Base-by-base conservation (phyloP, 1,284 basidiomycete genomes). In the Rhodotorula sp. region DNA sequence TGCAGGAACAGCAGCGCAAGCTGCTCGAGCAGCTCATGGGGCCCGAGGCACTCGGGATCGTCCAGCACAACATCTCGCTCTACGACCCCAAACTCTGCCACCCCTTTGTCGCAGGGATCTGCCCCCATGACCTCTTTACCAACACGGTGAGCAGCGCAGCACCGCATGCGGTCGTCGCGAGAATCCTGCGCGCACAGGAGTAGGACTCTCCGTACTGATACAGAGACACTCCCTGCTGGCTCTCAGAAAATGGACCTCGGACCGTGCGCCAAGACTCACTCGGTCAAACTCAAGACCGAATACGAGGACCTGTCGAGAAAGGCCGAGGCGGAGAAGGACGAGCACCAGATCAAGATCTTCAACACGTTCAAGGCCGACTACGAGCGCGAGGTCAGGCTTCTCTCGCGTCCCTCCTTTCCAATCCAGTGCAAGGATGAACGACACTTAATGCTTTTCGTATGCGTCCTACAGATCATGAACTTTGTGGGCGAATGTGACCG, bases 231-330 rank as follows among this genome's bases (percentile, higher is more conserved):
- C 63, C 26, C 12, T 39, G 10, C 16, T 26, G 6, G 6, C 18
- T 4, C 26, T n/a, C 80, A 98, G 95, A 98, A 98, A 96, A 99
- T 99, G 92, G 97, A 99, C 83, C 85, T 99, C 18, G 97, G 97
- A 34, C 91, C 95, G 66, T 99, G 97, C 81, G 93, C 97, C 5
- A 96, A 96, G 81, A 93, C 93, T 29, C 97, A 99, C 81, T 93
- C 92, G 12, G 93, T 97, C 78, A 89, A 93, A 66, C 87, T 98
- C 76, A 94, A 95, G 83, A 92, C 91, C 52, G 93, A 97, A 79
- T 98, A 91, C 82, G 81, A 91, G 75, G 89, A 90, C 46, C 90
- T 91, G 39, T 87, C 88, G 69, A 89, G 90, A 77, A 87, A 87
- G 52, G 88, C 76, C 18, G 67, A 69, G 62, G 58, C 51, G 29